Conservation (phyloP, 306 rosid genomes). For the Lablab purpureus region DNA sequence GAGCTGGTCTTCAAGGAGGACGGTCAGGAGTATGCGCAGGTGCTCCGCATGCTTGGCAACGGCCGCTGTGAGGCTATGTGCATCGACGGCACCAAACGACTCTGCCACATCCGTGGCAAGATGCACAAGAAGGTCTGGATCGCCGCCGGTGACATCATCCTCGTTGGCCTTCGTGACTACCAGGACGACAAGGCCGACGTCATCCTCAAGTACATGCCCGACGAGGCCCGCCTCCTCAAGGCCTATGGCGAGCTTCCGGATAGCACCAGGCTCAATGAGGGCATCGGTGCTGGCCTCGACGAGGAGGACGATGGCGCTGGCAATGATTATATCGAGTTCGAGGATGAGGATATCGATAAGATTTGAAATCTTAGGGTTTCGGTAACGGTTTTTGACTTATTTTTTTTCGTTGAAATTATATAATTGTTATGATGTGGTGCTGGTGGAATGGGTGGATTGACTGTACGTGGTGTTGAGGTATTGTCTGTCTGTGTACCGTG, state of each 20-base stretch:
- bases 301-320: constrained; percentile 59
- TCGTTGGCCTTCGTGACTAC: constrained; percentile 65
- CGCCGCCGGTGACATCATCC: constrained; percentile 72
- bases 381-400: no score
- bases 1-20: constrained; percentile 75
- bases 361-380: constrained; percentile 32
- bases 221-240: constrained; percentile 68
- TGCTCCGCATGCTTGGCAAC: constrained; percentile 62
- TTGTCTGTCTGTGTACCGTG: neutral
- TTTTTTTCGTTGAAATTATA: neutral
- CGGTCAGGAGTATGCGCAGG: constrained; percentile 72
- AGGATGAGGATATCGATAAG: constrained; percentile 71
- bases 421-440: neutral
- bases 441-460: neutral
- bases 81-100: constrained; percentile 57
- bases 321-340: constrained; percentile 64
- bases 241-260: constrained; percentile 77
- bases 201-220: constrained; percentile 71
- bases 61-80: constrained; percentile 65
- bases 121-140: constrained; percentile 68
- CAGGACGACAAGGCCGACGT: constrained; percentile 78
- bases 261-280: constrained; percentile 60
- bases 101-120: constrained; percentile 62
- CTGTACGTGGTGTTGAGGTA: neutral
- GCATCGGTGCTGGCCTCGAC: constrained; percentile 56